A percentile compares a stretch with the other conserved stretches of the same genome.
Conservation (phyloP, 225 moss, liverwort and hornwort species). For the Polytrichum commune region DNA sequence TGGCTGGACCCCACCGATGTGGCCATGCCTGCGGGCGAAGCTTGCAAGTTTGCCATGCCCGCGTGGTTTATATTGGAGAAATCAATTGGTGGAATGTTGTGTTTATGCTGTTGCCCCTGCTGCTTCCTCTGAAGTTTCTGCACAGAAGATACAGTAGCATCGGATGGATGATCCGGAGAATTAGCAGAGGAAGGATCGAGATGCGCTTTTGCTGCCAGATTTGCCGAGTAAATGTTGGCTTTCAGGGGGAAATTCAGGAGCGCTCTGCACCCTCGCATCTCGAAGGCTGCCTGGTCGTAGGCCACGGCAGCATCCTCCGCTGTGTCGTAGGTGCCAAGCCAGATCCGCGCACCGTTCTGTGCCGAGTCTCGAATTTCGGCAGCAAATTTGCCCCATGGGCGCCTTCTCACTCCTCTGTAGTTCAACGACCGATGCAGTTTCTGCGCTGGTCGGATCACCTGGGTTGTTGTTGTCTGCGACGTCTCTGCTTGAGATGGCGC, state of each 20-base stretch:
- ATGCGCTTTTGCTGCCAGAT: constrained; percentile 15
- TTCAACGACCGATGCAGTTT: constrained; percentile 23
- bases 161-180: not conserved
- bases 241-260: constrained; percentile 48
- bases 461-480: not conserved
- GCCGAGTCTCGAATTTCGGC: constrained; percentile 60
- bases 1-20: not conserved
- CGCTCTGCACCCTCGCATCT: constrained; percentile 60
- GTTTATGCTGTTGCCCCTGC: too few species aligned
- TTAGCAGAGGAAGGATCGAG: not conserved
- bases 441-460: not conserved
- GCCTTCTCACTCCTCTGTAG: constrained; percentile 48
- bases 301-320: constrained; percentile 57
- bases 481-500: not conserved
- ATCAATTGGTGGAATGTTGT: not conserved
- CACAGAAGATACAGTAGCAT: not conserved
- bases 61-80: not conserved
- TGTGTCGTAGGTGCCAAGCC: constrained; percentile 62
- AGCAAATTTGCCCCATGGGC: constrained; percentile 63
- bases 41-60: not conserved
- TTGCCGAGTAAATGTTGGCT: constrained; percentile 36
- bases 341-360: constrained; percentile 54
- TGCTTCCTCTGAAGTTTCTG: too few species aligned
- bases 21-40: not conserved
- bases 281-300: constrained; percentile 61